phyloP scores from a whole-genome alignment of 2,329 filamentous ascomycete genomes.

The Diplodia corticola region DNA sequence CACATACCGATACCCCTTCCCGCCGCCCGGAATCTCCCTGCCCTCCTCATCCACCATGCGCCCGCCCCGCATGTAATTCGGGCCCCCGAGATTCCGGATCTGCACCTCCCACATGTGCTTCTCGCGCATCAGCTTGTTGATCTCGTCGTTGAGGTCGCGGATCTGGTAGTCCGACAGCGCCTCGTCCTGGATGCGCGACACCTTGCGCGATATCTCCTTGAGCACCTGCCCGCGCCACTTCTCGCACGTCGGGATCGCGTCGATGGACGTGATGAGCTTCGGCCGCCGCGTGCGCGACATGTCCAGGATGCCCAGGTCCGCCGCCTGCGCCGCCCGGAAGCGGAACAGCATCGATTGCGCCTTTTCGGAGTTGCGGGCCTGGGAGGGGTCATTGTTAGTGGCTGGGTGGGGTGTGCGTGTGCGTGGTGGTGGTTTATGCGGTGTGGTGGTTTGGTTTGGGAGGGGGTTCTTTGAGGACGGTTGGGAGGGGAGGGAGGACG shows the following conservation, averaged over 20 bases:
- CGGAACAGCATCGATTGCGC: conserved; percentile 99
- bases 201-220: conserved; percentile 95
- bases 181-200: conserved; percentile 90
- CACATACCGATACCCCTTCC: conserved; percentile 75
- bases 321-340: conserved; percentile 96
- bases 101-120: conserved; percentile 99
- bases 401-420: too few species aligned
- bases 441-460: too few species aligned
- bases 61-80: conserved; percentile 86
- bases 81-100: conserved; percentile 91
- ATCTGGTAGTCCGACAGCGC: conserved; percentile 96
- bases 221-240: conserved; percentile 98
- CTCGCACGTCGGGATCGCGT: conserved; percentile 82
- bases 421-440: too few species aligned
- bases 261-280: conserved; percentile 84
- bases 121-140: conserved; percentile 98
- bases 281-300: conserved; percentile 85
- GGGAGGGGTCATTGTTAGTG: conserved; percentile 26
- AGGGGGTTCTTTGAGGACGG: neutral
- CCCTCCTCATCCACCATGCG: conserved; percentile 58
- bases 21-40: conserved; percentile 61
- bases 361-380: conserved; percentile 98
- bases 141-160: conserved; percentile 96
- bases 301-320: conserved; percentile 94
- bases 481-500: neutral